A percentile compares a stretch with the other conserved stretches of the same genome.
These are phyloP conservation scores for Xylariaceae sp. DNA, from an alignment of 2,329 filamentous ascomycete species.

Conservation along the genomic window DNA sequence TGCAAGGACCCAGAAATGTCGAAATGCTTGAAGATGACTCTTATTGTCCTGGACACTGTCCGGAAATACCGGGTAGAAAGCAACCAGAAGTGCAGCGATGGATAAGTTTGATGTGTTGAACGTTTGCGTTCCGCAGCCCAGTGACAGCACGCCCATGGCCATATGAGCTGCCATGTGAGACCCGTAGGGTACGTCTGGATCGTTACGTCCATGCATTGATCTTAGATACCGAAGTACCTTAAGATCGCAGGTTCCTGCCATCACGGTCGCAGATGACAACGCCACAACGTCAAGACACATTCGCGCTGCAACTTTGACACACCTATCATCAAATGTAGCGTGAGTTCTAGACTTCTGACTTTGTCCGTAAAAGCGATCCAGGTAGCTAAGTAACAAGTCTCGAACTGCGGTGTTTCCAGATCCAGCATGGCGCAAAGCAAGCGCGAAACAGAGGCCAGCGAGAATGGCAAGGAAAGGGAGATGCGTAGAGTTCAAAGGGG, in stretches of 20 bases:
- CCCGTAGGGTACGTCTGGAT: slow-evolving; percentile 82
- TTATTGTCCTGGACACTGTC: slow-evolving; percentile 88
- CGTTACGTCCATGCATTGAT: slow-evolving; percentile 81
- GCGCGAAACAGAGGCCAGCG: slow-evolving; percentile 79
- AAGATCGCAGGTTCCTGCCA: slow-evolving; percentile 94
- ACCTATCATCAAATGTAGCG: slow-evolving; percentile 73
- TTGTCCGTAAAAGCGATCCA: slow-evolving; percentile 83
- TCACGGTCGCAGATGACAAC: slow-evolving; percentile 79
- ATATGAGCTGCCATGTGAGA: slow-evolving; percentile 92
- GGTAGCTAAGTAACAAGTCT: slow-evolving; percentile 77
- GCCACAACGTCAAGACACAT: slow-evolving; percentile 90
- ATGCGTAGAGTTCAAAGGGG: slow-evolving; percentile 69
- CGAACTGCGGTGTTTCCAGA: slow-evolving; percentile 69
- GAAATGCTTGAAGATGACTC: slow-evolving; percentile 91
- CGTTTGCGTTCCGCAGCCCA: slow-evolving; percentile 89
- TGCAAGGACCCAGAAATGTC: slow-evolving; percentile 95
- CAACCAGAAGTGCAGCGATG: slow-evolving; percentile 78
- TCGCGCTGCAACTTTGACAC: slow-evolving; percentile 77
- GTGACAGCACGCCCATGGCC: slow-evolving; percentile 84
- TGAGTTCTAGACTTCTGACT: slow-evolving; percentile 44
- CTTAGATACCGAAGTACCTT: slow-evolving; percentile 80
- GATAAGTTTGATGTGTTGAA: slow-evolving; percentile 87
- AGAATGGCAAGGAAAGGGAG: slow-evolving; percentile 92
- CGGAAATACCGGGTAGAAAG: slow-evolving; percentile 93
- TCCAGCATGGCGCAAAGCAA: slow-evolving; percentile 72